Percentiles rank a stretch among this genome's conserved stretches.
Evolutionary conservation across 192 early-diverging fungal species (phyloP).

Genomic region (Polychytrium aggregatum): DNA sequence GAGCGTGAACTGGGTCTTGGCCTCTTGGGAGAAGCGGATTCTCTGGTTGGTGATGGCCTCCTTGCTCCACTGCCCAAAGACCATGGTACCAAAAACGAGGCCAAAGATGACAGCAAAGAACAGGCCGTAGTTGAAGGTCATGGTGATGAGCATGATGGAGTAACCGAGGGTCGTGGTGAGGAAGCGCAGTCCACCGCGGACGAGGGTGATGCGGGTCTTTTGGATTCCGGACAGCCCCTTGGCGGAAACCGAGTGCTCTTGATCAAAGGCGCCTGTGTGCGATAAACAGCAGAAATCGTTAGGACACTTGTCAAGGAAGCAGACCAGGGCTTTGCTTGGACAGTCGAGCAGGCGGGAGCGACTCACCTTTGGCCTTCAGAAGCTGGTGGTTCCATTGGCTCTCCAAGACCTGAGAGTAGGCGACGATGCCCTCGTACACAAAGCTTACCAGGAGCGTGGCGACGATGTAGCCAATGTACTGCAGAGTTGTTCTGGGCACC

Average conservation of each 20-base stretch:
- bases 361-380: background rate
- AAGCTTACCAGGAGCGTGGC: slow-evolving; percentile 40
- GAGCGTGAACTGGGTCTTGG: too few species aligned
- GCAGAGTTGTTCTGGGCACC: slow-evolving; percentile 36
- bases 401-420: slow-evolving; percentile 23
- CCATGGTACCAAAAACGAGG: slow-evolving; percentile 31
- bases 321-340: background rate
- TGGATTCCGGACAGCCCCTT: too few species aligned
- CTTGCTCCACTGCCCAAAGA: slow-evolving; percentile 25
- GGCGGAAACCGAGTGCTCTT: too few species aligned
- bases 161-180: slow-evolving; percentile 33
- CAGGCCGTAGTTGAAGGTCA: slow-evolving; percentile 54
- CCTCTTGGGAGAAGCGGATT: too few species aligned
- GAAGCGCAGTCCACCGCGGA: too few species aligned
- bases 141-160: slow-evolving; percentile 47
- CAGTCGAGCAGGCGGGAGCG: background rate
- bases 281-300: too few species aligned
- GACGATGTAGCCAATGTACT: slow-evolving; percentile 42
- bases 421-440: slow-evolving; percentile 32
- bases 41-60: too few species aligned
- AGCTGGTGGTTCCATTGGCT: slow-evolving; percentile 1
- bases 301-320: background rate
- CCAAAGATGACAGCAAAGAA: slow-evolving; percentile 47
- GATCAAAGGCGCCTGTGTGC: too few species aligned
- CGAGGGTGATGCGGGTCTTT: too few species aligned